Base-by-base conservation (phyloP, 129 eudicot genomes). In the Gnaphalium uliginosum region DNA sequence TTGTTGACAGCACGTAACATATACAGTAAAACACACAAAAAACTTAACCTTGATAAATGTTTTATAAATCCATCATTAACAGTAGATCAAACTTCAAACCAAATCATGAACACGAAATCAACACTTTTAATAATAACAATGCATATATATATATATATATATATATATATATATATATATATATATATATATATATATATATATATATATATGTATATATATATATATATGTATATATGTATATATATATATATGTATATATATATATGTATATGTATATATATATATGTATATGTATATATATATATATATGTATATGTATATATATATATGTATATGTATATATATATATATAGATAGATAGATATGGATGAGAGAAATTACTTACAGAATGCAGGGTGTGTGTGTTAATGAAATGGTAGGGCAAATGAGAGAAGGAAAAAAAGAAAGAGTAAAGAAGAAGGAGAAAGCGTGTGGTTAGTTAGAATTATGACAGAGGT, bases 401-500 rank as follows among this genome's bases (percentile, higher is more conserved):
- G 61, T 17, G 61, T 56, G 61, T 56, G 26, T 19, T 21, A 56
- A 56, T 56, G 61, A 56, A 22, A 56, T 56, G 61, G 26, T 4
- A 53, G 26, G 25, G 61, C 26, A 56, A 53, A 41, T 9, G 17
- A 53, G 60, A 53, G 8, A n/a, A 53, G 5, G n/a, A n/a, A 4
- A 18, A 56, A 2, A 17, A 8, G 1, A 50, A 56, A 56, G 61
- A 21, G 61, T 56, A 56, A 56, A 56, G 24, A 56, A 56, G 61
- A 22, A 56, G 26, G 10, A 21, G 61, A 56, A 56, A 56, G 14
- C 61, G 61, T 56, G 61, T 56, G 61, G 61, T 56, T 56, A 56
- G 61, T 56, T 56, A 56, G 25, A 56, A 4, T 56, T 56, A 56
- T 56, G 61, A 56, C 61, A 56, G 61, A 56, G 61, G 61, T 56